These are phyloP conservation scores for Aspergillus avenaceus DNA, from an alignment of 495 filamentous ascomycete species.

Conservation along the genomic window DNA sequence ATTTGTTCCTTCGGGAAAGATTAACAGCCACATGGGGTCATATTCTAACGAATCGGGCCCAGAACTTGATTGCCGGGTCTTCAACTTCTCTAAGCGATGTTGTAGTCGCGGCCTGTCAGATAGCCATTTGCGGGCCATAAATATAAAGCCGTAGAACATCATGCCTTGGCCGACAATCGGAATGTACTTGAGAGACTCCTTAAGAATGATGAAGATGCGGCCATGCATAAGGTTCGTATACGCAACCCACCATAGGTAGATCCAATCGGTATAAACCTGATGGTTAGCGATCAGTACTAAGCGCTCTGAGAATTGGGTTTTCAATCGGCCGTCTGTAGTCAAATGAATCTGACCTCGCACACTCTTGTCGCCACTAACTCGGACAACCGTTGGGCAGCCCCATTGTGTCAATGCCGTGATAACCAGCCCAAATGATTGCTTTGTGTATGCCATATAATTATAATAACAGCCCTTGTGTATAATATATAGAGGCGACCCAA, in stretches of 20 bases:
- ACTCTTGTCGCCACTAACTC: conserved; percentile 58
- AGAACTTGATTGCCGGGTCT: conserved; percentile 45
- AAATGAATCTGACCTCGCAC: conserved; percentile 55
- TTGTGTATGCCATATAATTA: conserved; percentile 61
- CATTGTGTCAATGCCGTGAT: conserved; percentile 58
- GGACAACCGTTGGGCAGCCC: conserved; percentile 56
- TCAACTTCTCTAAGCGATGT: conserved; percentile 58
- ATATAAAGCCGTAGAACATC: conserved; percentile 68
- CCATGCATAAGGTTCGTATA: conserved; percentile 64
- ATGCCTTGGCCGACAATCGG: conserved; percentile 61
- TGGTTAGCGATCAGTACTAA: conserved; percentile 64
- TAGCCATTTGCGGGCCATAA: conserved; percentile 64
- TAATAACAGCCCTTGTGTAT: conserved; percentile 58
- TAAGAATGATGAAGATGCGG: conserved; percentile 65
- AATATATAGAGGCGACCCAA: conserved; percentile 57
- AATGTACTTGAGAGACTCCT: conserved; percentile 63
- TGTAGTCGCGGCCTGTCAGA: conserved; percentile 58
- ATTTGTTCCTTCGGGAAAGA: conserved; percentile 69
- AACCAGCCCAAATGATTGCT: conserved; percentile 58
- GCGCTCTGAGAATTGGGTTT: conserved; percentile 56
- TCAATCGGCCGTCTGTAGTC: conserved; percentile 50
- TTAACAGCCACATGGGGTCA: conserved; percentile 68
- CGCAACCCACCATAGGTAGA: conserved; percentile 68
- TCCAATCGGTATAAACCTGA: conserved; percentile 69
- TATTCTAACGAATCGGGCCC: conserved; percentile 43